Evolutionary conservation across 2,329 filamentous ascomycete species (phyloP), one percentile per base, ranked within the genome.

Genomic region (Fusarium mangiferae): DNA sequence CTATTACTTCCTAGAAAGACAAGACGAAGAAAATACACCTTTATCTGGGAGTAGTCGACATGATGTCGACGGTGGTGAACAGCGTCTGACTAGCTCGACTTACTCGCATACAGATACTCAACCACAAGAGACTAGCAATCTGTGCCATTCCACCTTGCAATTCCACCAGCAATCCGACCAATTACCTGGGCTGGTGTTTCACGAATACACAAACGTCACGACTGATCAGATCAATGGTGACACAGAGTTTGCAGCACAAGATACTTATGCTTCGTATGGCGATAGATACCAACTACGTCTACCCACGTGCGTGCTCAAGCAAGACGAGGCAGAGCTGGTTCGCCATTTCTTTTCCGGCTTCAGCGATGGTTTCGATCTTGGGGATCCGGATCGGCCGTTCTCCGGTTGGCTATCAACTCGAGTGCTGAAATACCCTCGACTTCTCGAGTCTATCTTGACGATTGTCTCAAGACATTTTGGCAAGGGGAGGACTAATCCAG

Each of bases 401-500:
- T 36, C 49, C 5, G 15, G 33, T 14, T 52, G 49, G 49, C 1
- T 52, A 5, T 52, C 49, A 14, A 52, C 17, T n/a, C 30, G 33
- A n/a, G 33, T 52, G 11, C 7, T 52, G 8, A 15, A 52, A 11
- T 3, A 22, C 4, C 30, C 49, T 26, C n/a, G 17, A 11, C 49
- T 52, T 52, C 49, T 38, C 15, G 22, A 52, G 3, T 35, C 18
- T 24, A 20, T 20, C 13, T 22, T 52, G 13, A 8, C 18, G 15
- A 38, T 52, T 6, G 15, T 33, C 4, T 15, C 33, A 1, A 52
- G 3, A 17, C 49, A 52, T 9, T 15, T 52, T 24, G 28, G 17
- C 4, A 35, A 10, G 30, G 17, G 8, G 4, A 22, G 18, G 9
- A 24, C n/a, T 1, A 10, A 3, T 7, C 5, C 6, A 5, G 2